Base-by-base conservation (phyloP, 371 early-diverging fungal species). In the Dichotomocladium elegans region DNA sequence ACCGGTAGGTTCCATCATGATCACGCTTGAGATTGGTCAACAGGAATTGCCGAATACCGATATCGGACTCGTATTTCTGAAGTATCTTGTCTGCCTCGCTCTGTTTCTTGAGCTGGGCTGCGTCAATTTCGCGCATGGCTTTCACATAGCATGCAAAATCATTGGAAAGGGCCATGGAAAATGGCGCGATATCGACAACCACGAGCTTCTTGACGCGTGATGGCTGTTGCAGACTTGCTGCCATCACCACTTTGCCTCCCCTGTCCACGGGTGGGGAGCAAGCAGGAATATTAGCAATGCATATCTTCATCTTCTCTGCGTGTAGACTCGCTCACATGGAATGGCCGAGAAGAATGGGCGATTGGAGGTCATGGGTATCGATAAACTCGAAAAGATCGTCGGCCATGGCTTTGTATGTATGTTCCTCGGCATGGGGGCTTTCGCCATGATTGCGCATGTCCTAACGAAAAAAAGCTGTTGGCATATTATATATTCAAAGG, bases 381-480 rank as follows among this genome's bases (percentile, higher is more conserved):
- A 92, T 61, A 41, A 91, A 92, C 14, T 58, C 58, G 3, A 60
- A 68, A 3, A 96, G 68, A 57, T 96, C 97, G 14, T 62, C 58
- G 1, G 91, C 75, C 96, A 97, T 95, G 19, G 79, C 68, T 21
- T 68, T 55, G 57, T 92, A 94, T n/a, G 77, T 83, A 58, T 92
- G 91, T 2, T 58, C 67, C 0, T 53, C 41, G 11, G 62, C 43
- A 54, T 94, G 95, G 4, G 86, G 87, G 51, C 92, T 91, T 25
- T 92, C 93, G 26, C 98, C 98, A 61, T 97, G 98, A 68, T 97
- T 95, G 30, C 96, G 82, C 60, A 93, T 76, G 68, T 97, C 98
- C 83, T 85, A 44, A 11, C 26, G 2, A 37, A 48, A 29, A 37
- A 43, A 43, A 45, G 22, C 29, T 29, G 9, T 51, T 26, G n/a